Evolutionary conservation across 2,329 filamentous ascomycete genomes (phyloP).

Genomic region (Intubia oerlemansii): DNA sequence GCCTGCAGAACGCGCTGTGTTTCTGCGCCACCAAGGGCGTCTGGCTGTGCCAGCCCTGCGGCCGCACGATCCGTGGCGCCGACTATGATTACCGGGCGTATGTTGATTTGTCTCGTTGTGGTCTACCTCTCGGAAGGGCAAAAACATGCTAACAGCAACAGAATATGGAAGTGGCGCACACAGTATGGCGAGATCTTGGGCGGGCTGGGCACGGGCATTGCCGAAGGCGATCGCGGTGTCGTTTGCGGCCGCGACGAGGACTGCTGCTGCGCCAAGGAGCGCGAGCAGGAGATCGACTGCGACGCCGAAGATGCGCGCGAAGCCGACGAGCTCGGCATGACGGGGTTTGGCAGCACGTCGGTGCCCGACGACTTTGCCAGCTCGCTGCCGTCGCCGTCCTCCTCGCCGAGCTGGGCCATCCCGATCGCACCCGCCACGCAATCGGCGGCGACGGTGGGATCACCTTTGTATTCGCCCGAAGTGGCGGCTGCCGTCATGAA

Average conservation of each 20-base stretch:
- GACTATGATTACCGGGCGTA: slow-evolving; percentile 39
- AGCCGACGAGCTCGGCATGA: slow-evolving; percentile 11
- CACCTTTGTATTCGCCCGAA: slow-evolving; percentile 8
- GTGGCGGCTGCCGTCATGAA: slow-evolving; percentile 6
- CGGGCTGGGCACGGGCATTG: slow-evolving; percentile 67
- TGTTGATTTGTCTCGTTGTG: slow-evolving; percentile 9
- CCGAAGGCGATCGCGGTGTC: slow-evolving; percentile 73
- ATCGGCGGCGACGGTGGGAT: slow-evolving; percentile 6
- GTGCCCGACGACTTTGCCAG: slow-evolving; percentile 3
- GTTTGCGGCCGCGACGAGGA: slow-evolving; percentile 60
- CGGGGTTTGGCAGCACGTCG: slow-evolving; percentile 4
- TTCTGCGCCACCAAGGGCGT: slow-evolving; percentile 34
- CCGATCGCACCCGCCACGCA: slow-evolving; percentile 7
- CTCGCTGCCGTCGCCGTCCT: slow-evolving; percentile 3
- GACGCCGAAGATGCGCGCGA: slow-evolving; percentile 53
- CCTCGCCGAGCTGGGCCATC: slow-evolving; percentile 3
- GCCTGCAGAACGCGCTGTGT: slow-evolving; percentile 35
- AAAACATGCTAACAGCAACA: slow-evolving; percentile 14
- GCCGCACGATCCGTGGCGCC: slow-evolving; percentile 41
- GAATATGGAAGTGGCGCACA: slow-evolving; percentile 76
- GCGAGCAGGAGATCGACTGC: slow-evolving; percentile 70
- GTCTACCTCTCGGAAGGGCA: too few relatives aligned
- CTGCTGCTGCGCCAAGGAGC: slow-evolving; percentile 57
- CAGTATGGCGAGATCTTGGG: slow-evolving; percentile 65
- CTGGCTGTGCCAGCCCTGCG: slow-evolving; percentile 76